Conservation (phyloP, 805 yeast genomes). For the Metschnikowia picachoensis region DNA sequence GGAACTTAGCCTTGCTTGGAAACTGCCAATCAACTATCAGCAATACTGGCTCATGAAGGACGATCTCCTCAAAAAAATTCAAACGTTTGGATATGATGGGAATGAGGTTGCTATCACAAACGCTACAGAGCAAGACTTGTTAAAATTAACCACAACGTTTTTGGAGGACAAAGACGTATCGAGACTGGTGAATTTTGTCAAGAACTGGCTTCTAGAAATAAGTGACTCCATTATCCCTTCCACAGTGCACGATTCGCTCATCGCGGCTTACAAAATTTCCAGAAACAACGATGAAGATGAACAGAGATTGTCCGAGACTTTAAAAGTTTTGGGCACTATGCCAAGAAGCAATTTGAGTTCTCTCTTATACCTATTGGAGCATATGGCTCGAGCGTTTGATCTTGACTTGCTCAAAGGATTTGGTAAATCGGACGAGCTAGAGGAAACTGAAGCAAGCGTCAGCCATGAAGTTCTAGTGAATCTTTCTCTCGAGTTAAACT, state of each 20-base stretch:
- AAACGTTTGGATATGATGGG: conserved; percentile 8
- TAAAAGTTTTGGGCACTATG: conserved; percentile 27
- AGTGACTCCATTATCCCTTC: conserved; percentile 42
- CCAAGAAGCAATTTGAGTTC: conserved; percentile 41
- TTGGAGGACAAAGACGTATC: conserved; percentile 6
- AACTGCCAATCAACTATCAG: conserved; percentile 28
- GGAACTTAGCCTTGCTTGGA: conserved; percentile 22
- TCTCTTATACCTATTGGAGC: conserved; percentile 33
- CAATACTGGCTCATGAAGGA: conserved; percentile 36
- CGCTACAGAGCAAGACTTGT: conserved; percentile 21
- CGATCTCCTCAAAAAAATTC: conserved; percentile 22
- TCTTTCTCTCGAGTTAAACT: conserved; percentile 22
- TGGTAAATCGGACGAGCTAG: conserved; percentile 25
- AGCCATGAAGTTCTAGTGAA: conserved; percentile 3
- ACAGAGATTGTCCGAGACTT: conserved; percentile 15
- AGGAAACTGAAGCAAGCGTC: conserved; percentile 5
- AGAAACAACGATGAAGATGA: conserved; percentile 9
- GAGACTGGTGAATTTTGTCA: conserved; percentile 29
- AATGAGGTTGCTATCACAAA: background rate
- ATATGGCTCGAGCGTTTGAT: conserved; percentile 24
- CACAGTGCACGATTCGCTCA: conserved; percentile 33
- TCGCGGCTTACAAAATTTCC: conserved; percentile 17
- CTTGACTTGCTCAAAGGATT: conserved; percentile 23
- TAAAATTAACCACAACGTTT: conserved; percentile 7
- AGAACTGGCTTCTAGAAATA: conserved; percentile 39